Conservation (phyloP, 2,329 filamentous ascomycete species). For the Fusarium odoratissimum region DNA sequence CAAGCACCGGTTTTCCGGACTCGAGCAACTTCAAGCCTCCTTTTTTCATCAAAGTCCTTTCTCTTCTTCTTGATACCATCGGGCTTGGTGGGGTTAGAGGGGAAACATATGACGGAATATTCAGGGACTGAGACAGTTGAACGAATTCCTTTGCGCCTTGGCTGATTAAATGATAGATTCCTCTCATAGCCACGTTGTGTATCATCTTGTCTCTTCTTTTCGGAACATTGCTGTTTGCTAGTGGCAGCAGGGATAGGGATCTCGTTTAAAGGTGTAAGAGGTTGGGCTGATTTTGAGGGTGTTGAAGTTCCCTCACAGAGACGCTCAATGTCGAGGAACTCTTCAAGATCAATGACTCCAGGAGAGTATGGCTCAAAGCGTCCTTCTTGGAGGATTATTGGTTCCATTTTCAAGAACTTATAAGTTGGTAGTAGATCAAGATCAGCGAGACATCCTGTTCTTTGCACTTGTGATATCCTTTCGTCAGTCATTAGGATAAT, state of each 20-base stretch:
- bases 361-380: neutral
- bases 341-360: conserved; percentile 36
- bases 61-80: conserved; percentile 45
- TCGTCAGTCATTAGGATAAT: conserved; percentile 17
- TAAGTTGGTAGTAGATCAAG: neutral
- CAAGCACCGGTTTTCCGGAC: conserved; percentile 45
- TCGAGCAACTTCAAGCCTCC: conserved; percentile 43
- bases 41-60: conserved; percentile 43
- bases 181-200: neutral
- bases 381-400: neutral
- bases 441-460: conserved; percentile 4
- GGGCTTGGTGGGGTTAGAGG: conserved; percentile 44
- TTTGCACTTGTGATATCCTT: conserved; percentile 12
- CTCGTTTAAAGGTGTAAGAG: conserved; percentile 22
- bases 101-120: conserved; percentile 46
- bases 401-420: conserved; percentile 4
- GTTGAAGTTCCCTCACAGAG: conserved; percentile 36
- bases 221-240: conserved; percentile 9
- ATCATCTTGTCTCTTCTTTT: neutral
- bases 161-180: neutral
- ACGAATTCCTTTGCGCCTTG: conserved; percentile 4
- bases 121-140: conserved; percentile 24
- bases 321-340: conserved; percentile 40
- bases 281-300: conserved; percentile 16
- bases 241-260: conserved; percentile 12